Conservation (phyloP, 2,329 filamentous ascomycete species). For the Penicillium polonicum region DNA sequence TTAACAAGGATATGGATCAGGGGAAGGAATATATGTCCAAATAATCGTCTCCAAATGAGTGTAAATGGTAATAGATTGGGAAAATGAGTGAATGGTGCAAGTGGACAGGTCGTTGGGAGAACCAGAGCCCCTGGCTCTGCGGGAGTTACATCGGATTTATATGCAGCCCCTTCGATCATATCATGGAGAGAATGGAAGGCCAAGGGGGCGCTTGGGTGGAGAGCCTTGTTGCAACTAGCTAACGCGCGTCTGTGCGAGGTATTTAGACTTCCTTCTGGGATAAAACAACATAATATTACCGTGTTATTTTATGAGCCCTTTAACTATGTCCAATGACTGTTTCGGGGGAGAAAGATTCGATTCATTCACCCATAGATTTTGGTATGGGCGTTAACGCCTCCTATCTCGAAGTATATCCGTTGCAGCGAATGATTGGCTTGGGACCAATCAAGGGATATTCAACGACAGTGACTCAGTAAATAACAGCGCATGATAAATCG, state of each 20-base stretch:
- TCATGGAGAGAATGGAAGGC: conserved; percentile 3
- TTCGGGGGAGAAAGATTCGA: neutral
- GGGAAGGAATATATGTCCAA: conserved; percentile 12
- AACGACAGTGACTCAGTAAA: neutral
- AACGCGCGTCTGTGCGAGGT: neutral
- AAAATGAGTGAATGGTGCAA: conserved; percentile 7
- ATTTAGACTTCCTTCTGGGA: neutral
- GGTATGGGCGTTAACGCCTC: neutral
- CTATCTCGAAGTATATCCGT: neutral
- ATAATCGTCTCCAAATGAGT: conserved; percentile 12
- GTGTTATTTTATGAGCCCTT: neutral
- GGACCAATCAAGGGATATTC: neutral
- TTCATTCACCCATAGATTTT: neutral
- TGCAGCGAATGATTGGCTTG: neutral
- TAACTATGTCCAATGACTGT: neutral
- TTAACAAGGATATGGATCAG: conserved; percentile 1
- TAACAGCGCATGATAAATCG: neutral
- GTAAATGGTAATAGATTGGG: neutral
- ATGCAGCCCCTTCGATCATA: conserved; percentile 13
- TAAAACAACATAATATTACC: neutral
- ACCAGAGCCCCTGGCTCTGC: neutral
- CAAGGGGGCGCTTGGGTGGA: conserved; percentile 1
- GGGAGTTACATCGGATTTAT: conserved; percentile 14
- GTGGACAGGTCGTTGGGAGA: neutral
- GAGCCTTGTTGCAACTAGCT: neutral